phyloP scores from a whole-genome alignment of 1,284 basidiomycete species.

The Microstroma glucosiphilum region DNA sequence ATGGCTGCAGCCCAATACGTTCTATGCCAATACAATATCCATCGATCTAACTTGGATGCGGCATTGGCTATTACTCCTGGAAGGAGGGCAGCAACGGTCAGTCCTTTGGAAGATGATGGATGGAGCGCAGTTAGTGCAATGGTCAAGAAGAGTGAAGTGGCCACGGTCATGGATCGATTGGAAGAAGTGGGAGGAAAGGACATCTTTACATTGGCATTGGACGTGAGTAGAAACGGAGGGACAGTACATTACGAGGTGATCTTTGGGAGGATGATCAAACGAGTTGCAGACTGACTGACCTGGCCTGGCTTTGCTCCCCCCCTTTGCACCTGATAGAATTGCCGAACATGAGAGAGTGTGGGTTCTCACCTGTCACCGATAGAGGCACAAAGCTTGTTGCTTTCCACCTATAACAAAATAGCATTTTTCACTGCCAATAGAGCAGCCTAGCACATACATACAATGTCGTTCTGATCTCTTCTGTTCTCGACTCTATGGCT shows the following conservation, averaged over 20 bases:
- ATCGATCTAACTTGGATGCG: conserved; percentile 59
- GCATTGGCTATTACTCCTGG: conserved; percentile 80
- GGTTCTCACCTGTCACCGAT: too few species aligned
- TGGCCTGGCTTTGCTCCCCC: too few species aligned
- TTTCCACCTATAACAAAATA: too few species aligned
- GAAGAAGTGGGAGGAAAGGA: conserved; percentile 79
- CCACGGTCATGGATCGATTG: conserved; percentile 83
- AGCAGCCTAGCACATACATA: too few species aligned
- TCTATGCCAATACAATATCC: conserved; percentile 85
- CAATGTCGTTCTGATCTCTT: neutral
- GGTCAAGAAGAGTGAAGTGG: conserved; percentile 79
- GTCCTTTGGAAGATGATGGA: conserved; percentile 67
- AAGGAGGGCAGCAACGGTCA: conserved; percentile 80
- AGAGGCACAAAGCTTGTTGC: too few species aligned
- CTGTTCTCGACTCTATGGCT: too few species aligned
- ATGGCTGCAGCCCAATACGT: conserved; percentile 83
- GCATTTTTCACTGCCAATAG: too few species aligned
- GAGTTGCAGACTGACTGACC: too few species aligned
- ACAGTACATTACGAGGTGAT: too few species aligned
- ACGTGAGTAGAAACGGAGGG: neutral
- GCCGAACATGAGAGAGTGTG: too few species aligned
- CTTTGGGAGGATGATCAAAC: too few species aligned
- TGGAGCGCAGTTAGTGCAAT: conserved; percentile 92
- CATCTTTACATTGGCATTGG: conserved; percentile 58
- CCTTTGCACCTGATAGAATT: too few species aligned